A percentile compares a stretch with the other conserved stretches of the same genome.
Conservation (phyloP, 2,329 filamentous ascomycete genomes). For the Hirsutella minnesotensis region DNA sequence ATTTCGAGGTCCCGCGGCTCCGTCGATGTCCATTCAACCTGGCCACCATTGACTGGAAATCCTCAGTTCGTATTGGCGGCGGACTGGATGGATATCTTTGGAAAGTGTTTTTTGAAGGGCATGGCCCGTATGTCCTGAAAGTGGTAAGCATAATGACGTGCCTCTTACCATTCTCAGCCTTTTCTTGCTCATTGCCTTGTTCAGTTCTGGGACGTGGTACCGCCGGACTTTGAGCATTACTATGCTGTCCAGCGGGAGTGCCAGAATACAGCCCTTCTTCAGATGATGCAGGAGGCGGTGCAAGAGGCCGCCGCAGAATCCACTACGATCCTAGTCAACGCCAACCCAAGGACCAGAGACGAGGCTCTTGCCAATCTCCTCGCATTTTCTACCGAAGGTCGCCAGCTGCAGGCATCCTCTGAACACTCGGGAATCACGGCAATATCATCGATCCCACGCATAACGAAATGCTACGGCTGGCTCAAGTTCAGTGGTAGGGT, state of each 20-base stretch:
- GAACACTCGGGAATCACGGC: not conserved
- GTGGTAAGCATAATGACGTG: not conserved
- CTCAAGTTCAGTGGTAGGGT: not conserved
- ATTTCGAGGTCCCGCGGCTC: not conserved
- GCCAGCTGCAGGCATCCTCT: not conserved
- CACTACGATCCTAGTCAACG: not conserved
- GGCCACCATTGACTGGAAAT: not conserved
- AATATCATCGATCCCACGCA: not conserved
- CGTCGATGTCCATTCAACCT: not conserved
- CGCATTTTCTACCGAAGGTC: not conserved
- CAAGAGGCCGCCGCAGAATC: not conserved
- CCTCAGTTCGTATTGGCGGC: not conserved
- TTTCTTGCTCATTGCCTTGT: too few relatives aligned
- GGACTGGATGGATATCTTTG: not conserved
- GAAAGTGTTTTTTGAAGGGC: not conserved
- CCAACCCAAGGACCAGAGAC: not conserved
- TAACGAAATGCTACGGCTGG: not conserved
- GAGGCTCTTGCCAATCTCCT: not conserved
- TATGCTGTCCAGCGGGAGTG: slow-evolving; percentile 5
- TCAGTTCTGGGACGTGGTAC: slow-evolving; percentile 5
- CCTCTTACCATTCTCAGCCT: not conserved
- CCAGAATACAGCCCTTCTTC: slow-evolving; percentile 4
- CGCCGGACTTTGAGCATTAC: slow-evolving; percentile 1
- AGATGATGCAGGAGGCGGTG: slow-evolving; percentile 1
- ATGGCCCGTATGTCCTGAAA: not conserved